These are phyloP conservation scores for Nitzschia sp. DNA, from an alignment of 108 stramenopile species.

Conservation along the genomic window DNA sequence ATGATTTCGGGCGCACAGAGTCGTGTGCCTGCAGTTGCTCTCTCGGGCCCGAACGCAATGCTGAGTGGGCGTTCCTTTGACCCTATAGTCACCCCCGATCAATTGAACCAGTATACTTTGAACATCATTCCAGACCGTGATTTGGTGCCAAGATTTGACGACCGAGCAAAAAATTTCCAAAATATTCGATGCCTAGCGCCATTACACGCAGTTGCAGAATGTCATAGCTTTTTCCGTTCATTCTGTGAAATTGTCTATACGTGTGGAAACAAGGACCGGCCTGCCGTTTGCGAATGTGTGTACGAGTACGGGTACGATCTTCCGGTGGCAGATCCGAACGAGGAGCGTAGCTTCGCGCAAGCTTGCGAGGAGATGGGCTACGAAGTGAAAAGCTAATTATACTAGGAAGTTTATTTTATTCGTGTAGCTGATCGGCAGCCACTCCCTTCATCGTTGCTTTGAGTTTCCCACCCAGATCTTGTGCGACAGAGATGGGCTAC, in stretches of 20 bases:
- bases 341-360: background rate
- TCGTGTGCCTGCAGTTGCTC: constrained; percentile 39
- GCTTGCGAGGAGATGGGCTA: background rate
- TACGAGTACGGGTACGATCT: constrained; percentile 31
- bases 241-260: too few relatives aligned
- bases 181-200: constrained; percentile 16
- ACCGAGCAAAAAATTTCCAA: constrained; percentile 18
- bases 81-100: constrained; percentile 55
- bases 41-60: constrained; percentile 69
- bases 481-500: too few relatives aligned
- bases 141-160: constrained; percentile 61
- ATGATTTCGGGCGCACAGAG: background rate
- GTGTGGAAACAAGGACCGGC: constrained; percentile 50
- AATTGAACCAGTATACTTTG: constrained; percentile 50
- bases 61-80: constrained; percentile 53
- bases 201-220: constrained; percentile 16
- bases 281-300: constrained; percentile 59
- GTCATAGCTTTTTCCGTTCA: constrained; percentile 25
- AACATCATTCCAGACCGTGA: constrained; percentile 73
- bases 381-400: too few relatives aligned
- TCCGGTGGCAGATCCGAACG: background rate
- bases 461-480: constrained; percentile 86
- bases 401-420: constrained; percentile 47
- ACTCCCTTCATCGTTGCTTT: constrained; percentile 75
- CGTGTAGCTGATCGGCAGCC: constrained; percentile 79